These are phyloP conservation scores for Puccinia horiana DNA, from an alignment of 1,284 basidiomycete species.

Conservation along the genomic window DNA sequence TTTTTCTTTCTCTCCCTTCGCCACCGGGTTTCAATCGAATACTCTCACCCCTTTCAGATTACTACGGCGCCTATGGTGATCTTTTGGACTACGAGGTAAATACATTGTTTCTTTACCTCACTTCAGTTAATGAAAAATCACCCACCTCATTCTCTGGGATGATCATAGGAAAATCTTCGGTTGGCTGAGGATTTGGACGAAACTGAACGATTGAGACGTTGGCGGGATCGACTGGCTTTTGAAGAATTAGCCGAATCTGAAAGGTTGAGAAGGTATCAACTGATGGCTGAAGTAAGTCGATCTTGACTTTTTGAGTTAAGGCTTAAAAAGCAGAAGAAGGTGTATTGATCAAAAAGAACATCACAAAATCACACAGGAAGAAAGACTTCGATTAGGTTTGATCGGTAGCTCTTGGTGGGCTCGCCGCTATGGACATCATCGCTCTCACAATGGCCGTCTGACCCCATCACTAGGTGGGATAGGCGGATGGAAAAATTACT, in stretches of 20 bases:
- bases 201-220: conserved; percentile 40
- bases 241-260: conserved; percentile 48
- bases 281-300: conserved; percentile 47
- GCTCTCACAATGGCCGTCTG: conserved; percentile 36
- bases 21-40: neutral
- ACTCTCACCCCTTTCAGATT: conserved; percentile 22
- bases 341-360: neutral
- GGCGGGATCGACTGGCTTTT: conserved; percentile 46
- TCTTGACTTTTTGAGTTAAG: neutral
- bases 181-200: conserved; percentile 44
- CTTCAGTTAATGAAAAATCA: neutral
- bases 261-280: conserved; percentile 36
- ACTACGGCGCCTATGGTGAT: conserved; percentile 49
- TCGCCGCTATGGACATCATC: conserved; percentile 39
- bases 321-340: neutral
- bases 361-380: conserved; percentile 32
- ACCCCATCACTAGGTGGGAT: conserved; percentile 10
- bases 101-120: neutral
- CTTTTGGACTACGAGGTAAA: conserved; percentile 46
- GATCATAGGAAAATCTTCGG: conserved; percentile 41
- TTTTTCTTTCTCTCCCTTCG: neutral
- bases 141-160: neutral
- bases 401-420: conserved; percentile 49
- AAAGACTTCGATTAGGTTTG: conserved; percentile 46
- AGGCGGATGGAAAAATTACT: conserved; percentile 43